Evolutionary conservation across 495 filamentous ascomycete genomes (phyloP).

Genomic region (Geopyxis carbonaria): DNA sequence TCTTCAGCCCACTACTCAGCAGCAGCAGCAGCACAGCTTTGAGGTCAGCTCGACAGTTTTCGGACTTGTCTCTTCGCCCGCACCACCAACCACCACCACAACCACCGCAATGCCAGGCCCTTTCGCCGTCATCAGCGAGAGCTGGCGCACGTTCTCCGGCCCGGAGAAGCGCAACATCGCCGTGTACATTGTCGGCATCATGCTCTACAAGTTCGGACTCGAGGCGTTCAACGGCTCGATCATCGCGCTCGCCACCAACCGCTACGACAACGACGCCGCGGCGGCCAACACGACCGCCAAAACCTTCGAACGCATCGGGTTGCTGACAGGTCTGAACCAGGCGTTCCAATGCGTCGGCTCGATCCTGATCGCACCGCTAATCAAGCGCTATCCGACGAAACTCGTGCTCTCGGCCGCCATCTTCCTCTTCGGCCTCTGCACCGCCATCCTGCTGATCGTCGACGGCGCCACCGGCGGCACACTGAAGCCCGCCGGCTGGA

Average conservation of each 20-base stretch:
- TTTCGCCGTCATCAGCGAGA: background rate
- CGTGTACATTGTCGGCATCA: slow-evolving; percentile 30
- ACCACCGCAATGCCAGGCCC: slow-evolving; percentile 1
- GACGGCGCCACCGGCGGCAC: slow-evolving; percentile 30
- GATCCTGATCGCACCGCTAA: slow-evolving; percentile 32
- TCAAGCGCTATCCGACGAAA: slow-evolving; percentile 29
- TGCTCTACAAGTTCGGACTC: slow-evolving; percentile 33
- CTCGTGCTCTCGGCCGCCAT: slow-evolving; percentile 27
- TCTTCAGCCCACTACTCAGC: too few relatives aligned
- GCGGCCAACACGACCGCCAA: slow-evolving; percentile 18
- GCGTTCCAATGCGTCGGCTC: slow-evolving; percentile 32
- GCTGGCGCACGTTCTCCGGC: slow-evolving; percentile 8
- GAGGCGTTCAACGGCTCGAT: slow-evolving; percentile 34
- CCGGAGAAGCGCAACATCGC: slow-evolving; percentile 24
- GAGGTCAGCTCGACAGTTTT: too few relatives aligned
- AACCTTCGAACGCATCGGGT: slow-evolving; percentile 30
- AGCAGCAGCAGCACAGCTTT: too few relatives aligned
- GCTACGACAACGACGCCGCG: slow-evolving; percentile 30
- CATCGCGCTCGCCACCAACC: slow-evolving; percentile 30
- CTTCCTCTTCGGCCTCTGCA: slow-evolving; percentile 28
- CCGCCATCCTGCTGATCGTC: slow-evolving; percentile 27
- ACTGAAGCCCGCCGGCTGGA: slow-evolving; percentile 23
- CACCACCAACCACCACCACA: too few relatives aligned
- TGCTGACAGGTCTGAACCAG: slow-evolving; percentile 31
- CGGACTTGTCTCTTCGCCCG: too few relatives aligned